phyloP scores from a whole-genome alignment of 116 monocot genomes.

The Phalaenopsis hybrid region DNA sequence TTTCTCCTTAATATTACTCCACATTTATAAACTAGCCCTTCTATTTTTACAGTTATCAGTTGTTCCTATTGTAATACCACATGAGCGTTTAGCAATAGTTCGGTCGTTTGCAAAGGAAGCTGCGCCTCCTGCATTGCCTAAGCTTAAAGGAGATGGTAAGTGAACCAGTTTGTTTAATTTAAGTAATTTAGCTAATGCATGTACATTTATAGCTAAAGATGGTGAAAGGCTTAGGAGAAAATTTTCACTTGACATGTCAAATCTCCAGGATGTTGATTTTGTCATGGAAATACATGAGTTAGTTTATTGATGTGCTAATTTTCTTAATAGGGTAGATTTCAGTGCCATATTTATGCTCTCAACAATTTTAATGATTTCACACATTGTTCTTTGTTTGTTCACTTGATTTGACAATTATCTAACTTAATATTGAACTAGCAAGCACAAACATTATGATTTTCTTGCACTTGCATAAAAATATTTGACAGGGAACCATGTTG shows the following conservation, averaged over 20 bases:
- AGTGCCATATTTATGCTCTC: no score
- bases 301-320: no score
- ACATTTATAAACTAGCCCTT: not conserved
- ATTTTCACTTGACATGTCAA: not conserved
- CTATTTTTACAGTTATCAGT: conserved; percentile 36
- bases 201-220: not conserved
- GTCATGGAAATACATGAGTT: no score
- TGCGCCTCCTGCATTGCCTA: conserved; percentile 35
- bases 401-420: no score
- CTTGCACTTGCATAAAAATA: not conserved
- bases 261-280: no score
- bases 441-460: not conserved
- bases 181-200: not conserved
- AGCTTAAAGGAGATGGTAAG: conserved; percentile 77
- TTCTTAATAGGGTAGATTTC: no score
- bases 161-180: conserved; percentile 2
- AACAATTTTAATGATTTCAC: no score
- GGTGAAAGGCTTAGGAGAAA: not conserved
- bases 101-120: conserved; percentile 69
- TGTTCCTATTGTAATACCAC: conserved; percentile 42
- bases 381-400: no score
- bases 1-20: not conserved
- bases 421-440: not conserved
- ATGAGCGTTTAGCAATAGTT: conserved; percentile 29
- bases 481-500: not conserved